Conservation (phyloP, 78 protist species). For the Guillardia theta region DNA sequence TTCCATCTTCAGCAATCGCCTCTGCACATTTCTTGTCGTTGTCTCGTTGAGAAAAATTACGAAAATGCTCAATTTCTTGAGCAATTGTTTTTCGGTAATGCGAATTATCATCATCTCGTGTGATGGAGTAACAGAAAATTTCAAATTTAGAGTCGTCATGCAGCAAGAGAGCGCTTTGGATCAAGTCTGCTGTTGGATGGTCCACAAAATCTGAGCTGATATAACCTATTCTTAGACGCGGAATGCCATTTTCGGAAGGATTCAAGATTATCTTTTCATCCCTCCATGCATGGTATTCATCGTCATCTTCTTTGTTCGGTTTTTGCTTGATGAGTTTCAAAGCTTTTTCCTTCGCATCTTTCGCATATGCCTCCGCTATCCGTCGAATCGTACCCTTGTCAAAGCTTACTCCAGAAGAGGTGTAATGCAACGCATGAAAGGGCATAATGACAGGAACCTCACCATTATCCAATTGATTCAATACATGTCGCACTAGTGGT, state of each 20-base stretch:
- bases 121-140: background rate
- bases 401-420: background rate
- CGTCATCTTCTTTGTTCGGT: too few relatives aligned
- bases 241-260: background rate
- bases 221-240: background rate
- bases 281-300: background rate
- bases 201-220: background rate
- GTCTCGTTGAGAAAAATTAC: background rate
- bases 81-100: background rate
- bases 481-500: background rate
- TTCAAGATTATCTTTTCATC: background rate
- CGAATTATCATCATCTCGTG: background rate
- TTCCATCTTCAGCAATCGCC: background rate
- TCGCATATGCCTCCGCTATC: background rate
- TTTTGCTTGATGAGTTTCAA: background rate
- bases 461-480: background rate
- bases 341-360: background rate
- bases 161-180: background rate
- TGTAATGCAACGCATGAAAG: background rate
- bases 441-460: background rate
- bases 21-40: slow-evolving; percentile 17
- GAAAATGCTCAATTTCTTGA: background rate
- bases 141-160: background rate
- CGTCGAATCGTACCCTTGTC: background rate
- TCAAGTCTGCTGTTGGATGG: slow-evolving; percentile 18